A percentile compares a stretch with the other conserved stretches of the same genome.
These are phyloP conservation scores for Fusarium tanahbumbuense DNA, from an alignment of 2,329 filamentous ascomycete species.

Conservation along the genomic window DNA sequence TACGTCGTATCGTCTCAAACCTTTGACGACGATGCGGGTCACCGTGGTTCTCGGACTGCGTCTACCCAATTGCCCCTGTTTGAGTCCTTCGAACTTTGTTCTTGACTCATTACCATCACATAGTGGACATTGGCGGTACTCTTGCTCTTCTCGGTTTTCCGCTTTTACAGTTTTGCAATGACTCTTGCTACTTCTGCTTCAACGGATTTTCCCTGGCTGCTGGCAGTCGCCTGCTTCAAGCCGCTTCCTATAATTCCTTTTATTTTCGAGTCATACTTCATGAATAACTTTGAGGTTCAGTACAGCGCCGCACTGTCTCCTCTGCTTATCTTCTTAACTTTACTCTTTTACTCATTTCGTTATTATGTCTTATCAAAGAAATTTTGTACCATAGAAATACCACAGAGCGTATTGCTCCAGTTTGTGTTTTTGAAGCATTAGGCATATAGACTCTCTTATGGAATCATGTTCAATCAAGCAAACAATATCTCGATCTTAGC, in stretches of 20 bases:
- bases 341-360: background rate
- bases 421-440: conserved; percentile 18
- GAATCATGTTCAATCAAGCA: background rate
- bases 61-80: background rate
- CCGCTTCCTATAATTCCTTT: conserved; percentile 1
- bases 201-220: conserved; percentile 23
- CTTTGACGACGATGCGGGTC: conserved; percentile 8
- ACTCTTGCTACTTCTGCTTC: background rate
- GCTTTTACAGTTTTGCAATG: conserved; percentile 1
- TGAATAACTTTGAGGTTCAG: background rate
- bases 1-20: conserved; percentile 15
- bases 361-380: conserved; percentile 5
- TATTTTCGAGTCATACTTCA: conserved; percentile 8
- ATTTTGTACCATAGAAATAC: conserved; percentile 39
- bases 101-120: conserved; percentile 13
- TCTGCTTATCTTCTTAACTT: background rate
- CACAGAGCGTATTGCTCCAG: conserved; percentile 28
- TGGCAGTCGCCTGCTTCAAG: conserved; percentile 25
- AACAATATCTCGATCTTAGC: background rate
- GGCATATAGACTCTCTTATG: conserved; percentile 34
- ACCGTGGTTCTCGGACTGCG: background rate
- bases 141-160: background rate
- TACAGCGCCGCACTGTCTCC: background rate
- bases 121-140: background rate
- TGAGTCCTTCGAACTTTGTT: conserved; percentile 3